Evolutionary conservation across 148 eudicot species (phyloP).

Genomic region (Amaranthus palmeri): DNA sequence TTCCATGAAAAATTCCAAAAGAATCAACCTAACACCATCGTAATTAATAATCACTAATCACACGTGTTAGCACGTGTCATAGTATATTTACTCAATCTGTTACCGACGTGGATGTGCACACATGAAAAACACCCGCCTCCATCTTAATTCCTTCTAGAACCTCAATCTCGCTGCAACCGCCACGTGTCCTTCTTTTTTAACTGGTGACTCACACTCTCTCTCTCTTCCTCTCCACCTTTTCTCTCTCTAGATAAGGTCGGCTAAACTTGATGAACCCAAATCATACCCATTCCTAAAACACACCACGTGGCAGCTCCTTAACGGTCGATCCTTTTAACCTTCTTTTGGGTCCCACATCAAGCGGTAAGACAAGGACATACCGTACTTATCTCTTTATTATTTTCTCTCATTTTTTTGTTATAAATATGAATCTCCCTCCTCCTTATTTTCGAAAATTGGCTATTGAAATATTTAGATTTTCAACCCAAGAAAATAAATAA

Average conservation of each 20-base stretch:
- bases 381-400: constrained; percentile 28
- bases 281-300: constrained; percentile 4
- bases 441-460: constrained; percentile 11
- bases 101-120: constrained; percentile 28
- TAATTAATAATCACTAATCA: neutral
- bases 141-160: constrained; percentile 17
- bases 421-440: constrained; percentile 16
- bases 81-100: neutral
- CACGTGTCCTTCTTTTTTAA: constrained; percentile 24
- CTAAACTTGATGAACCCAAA: neutral
- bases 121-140: constrained; percentile 15
- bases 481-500: neutral
- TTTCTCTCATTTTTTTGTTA: constrained; percentile 15
- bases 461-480: neutral
- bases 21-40: neutral
- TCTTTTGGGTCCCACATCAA: constrained; percentile 18
- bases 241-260: constrained; percentile 31
- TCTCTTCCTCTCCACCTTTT: neutral
- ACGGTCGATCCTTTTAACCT: neutral
- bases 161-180: neutral
- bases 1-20: neutral
- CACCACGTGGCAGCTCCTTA: constrained; percentile 26
- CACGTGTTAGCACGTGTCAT: constrained; percentile 29
- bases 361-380: constrained; percentile 27
- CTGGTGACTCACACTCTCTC: constrained; percentile 22